Evolutionary conservation across 345 rosid genomes (phyloP).

Genomic region (Theobroma cacao): DNA sequence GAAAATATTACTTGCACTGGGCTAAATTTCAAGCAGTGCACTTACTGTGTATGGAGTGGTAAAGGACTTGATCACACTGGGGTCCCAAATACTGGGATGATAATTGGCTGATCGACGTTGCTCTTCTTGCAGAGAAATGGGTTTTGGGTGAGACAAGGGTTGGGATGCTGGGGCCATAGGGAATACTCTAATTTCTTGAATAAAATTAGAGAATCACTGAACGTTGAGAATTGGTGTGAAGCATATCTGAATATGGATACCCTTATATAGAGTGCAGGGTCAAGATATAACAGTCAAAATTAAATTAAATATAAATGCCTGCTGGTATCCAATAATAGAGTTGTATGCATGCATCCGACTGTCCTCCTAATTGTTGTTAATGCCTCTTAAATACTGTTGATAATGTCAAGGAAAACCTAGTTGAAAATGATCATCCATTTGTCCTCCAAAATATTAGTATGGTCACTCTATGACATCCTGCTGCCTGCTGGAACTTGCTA

Average conservation of each 20-base stretch:
- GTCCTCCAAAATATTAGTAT: background rate
- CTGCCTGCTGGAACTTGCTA: no score
- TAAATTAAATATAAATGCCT: background rate
- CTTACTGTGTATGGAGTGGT: background rate
- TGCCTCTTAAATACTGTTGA: background rate
- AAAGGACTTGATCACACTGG: background rate
- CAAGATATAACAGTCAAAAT: background rate
- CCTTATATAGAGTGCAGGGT: background rate
- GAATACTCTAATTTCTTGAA: no score
- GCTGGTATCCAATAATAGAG: background rate
- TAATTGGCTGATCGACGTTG: constrained; percentile 5
- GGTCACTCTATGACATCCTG: no score
- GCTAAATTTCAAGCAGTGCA: background rate
- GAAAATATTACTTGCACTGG: no score
- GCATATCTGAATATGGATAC: background rate
- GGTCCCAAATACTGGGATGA: constrained; percentile 2
- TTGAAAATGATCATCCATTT: background rate
- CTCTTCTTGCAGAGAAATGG: background rate
- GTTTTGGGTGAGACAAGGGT: background rate
- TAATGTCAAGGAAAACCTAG: background rate
- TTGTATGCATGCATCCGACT: background rate
- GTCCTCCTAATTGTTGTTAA: background rate
- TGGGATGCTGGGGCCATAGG: background rate
- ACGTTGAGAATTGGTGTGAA: background rate
- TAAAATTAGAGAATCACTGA: no score